phyloP scores from a whole-genome alignment of 208 protist species.

The Trypanosoma brucei region DNA sequence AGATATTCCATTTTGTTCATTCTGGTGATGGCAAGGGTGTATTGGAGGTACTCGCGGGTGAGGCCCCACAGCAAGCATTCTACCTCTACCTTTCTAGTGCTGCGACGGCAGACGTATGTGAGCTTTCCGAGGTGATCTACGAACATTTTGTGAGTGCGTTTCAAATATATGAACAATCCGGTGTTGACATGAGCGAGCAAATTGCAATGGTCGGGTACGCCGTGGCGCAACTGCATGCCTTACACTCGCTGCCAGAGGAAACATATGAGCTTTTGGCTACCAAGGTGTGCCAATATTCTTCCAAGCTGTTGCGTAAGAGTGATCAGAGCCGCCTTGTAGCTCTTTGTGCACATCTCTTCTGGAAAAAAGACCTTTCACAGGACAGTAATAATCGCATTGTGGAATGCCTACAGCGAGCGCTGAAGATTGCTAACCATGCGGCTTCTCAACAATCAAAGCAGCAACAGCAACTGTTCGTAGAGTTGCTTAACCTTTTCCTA shows the following conservation, averaged over 20 bases:
- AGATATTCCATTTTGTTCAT: conserved; percentile 48
- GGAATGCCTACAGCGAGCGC: conserved; percentile 90
- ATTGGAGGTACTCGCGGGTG: conserved; percentile 52
- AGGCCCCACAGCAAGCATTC: conserved; percentile 53
- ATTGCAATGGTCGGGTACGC: conserved; percentile 69
- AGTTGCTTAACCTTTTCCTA: conserved; percentile 93
- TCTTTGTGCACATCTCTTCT: conserved; percentile 88
- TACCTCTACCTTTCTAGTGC: conserved; percentile 85
- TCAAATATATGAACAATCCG: conserved; percentile 92
- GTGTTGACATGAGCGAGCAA: conserved; percentile 80
- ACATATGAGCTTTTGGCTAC: conserved; percentile 90
- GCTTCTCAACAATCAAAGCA: conserved; percentile 31
- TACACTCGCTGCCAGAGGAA: conserved; percentile 70
- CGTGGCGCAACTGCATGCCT: conserved; percentile 53
- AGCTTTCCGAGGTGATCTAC: conserved; percentile 76
- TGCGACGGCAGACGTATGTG: conserved; percentile 73
- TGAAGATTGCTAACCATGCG: conserved; percentile 91
- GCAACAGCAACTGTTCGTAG: conserved; percentile 91
- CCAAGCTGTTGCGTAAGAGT: conserved; percentile 88
- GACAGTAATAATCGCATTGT: conserved; percentile 72
- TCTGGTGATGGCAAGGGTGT: conserved; percentile 75
- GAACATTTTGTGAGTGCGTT: conserved; percentile 90
- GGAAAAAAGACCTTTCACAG: conserved; percentile 46
- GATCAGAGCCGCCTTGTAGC: conserved; percentile 89
- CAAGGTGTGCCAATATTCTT: conserved; percentile 87